Evolutionary conservation across 441 rosid genomes (phyloP).

Genomic region (Gossypium lobatum): DNA sequence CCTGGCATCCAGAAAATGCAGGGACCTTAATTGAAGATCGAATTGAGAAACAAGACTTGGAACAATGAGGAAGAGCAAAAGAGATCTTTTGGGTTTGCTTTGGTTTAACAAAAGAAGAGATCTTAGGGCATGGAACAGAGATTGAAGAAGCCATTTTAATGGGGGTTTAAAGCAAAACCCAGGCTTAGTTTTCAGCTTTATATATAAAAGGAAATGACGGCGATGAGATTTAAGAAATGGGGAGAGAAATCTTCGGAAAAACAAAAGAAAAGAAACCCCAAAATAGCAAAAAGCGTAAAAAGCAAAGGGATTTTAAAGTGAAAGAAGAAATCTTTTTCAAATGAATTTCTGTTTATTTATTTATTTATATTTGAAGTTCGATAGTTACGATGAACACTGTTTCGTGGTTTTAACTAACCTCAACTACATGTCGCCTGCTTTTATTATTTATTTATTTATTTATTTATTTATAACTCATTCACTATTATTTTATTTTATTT

Average conservation of each 20-base stretch:
- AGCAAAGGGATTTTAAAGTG: no score
- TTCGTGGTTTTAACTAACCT: conserved; percentile 19
- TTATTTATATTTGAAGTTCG: conserved; percentile 9
- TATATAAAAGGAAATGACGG: conserved; percentile 4
- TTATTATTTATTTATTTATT: neutral
- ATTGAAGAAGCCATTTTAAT: conserved; percentile 55
- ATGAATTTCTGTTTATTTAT: neutral
- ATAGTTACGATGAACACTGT: conserved; percentile 18
- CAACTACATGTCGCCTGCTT: neutral
- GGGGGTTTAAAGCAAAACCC: conserved; percentile 4
- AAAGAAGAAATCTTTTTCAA: neutral
- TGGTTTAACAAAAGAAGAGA: conserved; percentile 21
- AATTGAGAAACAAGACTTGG: conserved; percentile 17
- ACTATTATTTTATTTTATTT: no score
- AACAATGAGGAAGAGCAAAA: conserved; percentile 2
- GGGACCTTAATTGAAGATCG: conserved; percentile 11
- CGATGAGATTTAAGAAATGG: conserved; percentile 34
- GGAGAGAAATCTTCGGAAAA: conserved; percentile 16
- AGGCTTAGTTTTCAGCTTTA: neutral
- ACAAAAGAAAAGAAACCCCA: neutral
- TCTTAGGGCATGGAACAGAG: conserved; percentile 58
- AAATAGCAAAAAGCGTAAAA: neutral
- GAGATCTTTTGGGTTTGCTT: neutral
- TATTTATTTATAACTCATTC: no score
- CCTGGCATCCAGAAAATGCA: conserved; percentile 42